A percentile compares a stretch with the other conserved stretches of the same genome.
Conservation (phyloP, 1,139 yeast species). For the Taiozyma sp. region DNA sequence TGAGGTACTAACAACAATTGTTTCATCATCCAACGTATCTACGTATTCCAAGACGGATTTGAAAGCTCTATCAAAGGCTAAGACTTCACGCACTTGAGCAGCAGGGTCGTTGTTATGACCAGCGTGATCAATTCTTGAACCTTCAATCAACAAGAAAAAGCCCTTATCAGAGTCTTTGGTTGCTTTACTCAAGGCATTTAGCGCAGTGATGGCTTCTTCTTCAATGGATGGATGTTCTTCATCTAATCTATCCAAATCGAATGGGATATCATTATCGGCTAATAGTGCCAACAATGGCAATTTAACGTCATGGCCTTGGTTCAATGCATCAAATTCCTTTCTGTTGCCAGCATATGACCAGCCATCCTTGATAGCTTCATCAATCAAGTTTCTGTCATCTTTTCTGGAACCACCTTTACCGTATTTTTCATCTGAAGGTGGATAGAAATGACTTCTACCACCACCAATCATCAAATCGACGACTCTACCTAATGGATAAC, state of each 20-base stretch:
- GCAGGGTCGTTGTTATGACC: conserved; percentile 89
- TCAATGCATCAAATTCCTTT: conserved; percentile 47
- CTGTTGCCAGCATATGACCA: conserved; percentile 67
- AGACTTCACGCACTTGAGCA: conserved; percentile 75
- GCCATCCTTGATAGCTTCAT: conserved; percentile 52
- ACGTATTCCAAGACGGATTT: conserved; percentile 64
- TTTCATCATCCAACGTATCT: conserved; percentile 59
- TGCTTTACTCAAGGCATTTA: conserved; percentile 59
- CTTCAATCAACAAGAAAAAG: conserved; percentile 78
- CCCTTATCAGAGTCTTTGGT: conserved; percentile 69
- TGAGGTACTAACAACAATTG: conserved; percentile 71
- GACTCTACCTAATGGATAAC: conserved; percentile 66
- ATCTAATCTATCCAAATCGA: conserved; percentile 66
- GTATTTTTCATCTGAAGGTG: conserved; percentile 31
- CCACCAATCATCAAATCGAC: conserved; percentile 89
- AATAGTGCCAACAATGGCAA: conserved; percentile 72
- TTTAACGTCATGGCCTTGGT: conserved; percentile 53
- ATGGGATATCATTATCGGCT: conserved; percentile 73
- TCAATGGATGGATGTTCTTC: conserved; percentile 63
- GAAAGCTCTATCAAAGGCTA: conserved; percentile 76
- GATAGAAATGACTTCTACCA: conserved; percentile 75
- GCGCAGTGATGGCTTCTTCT: conserved; percentile 68
- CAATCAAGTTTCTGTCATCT: conserved; percentile 60
- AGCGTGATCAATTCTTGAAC: conserved; percentile 88
- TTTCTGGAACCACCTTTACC: conserved; percentile 58